Evolutionary conservation across 805 yeast species (phyloP).

Genomic region (Candida xyloterini): DNA sequence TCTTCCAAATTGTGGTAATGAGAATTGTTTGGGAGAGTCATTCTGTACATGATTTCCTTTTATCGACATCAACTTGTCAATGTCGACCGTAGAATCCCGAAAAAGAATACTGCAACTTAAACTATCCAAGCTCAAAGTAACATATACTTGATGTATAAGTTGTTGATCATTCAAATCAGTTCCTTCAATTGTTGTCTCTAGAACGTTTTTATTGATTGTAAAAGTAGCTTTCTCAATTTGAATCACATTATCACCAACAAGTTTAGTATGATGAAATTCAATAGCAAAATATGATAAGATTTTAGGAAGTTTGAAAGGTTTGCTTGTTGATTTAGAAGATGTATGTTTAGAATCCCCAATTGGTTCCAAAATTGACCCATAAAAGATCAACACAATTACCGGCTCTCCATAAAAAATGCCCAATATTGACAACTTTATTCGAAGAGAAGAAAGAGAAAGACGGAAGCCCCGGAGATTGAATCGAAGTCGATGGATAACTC

Average conservation of each 20-base stretch:
- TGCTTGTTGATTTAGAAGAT: background rate
- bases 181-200: background rate
- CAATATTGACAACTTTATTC: slow-evolving; percentile 19
- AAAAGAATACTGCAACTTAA: background rate
- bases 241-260: background rate
- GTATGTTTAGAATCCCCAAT: background rate
- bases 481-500: slow-evolving; percentile 18
- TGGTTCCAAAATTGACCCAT: background rate
- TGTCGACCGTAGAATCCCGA: slow-evolving; percentile 1
- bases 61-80: slow-evolving; percentile 1
- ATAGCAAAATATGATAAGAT: background rate
- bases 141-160: background rate
- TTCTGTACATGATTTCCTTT: background rate
- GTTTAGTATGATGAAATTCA: background rate
- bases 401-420: slow-evolving; percentile 10
- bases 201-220: background rate
- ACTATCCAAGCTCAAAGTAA: background rate
- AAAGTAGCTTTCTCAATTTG: background rate
- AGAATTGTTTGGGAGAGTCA: no score
- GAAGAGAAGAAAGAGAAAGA: slow-evolving; percentile 15
- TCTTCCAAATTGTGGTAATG: background rate
- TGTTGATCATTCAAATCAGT: background rate
- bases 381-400: background rate
- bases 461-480: slow-evolving; percentile 6
- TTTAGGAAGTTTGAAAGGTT: background rate